Evolutionary conservation across 1,284 basidiomycete genomes (phyloP).

Genomic region (Puccinia novopanici): DNA sequence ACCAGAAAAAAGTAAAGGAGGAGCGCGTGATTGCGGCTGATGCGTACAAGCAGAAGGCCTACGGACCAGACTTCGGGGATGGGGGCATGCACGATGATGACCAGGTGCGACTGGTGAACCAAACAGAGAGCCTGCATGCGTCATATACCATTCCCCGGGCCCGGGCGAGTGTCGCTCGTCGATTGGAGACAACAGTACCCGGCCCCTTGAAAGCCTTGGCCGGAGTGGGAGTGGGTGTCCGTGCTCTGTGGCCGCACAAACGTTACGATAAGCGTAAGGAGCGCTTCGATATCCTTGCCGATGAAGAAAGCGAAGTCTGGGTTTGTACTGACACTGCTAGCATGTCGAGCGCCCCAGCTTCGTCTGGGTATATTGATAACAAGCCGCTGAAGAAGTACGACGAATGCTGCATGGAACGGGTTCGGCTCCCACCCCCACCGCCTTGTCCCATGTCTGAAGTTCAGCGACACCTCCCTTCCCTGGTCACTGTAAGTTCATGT

Average conservation of each 20-base stretch:
- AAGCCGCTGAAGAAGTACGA: conserved; percentile 14
- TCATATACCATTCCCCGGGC: conserved; percentile 1
- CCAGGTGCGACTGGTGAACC: conserved; percentile 26
- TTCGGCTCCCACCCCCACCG: conserved; percentile 31
- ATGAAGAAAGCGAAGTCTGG: conserved; percentile 49
- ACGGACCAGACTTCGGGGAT: conserved; percentile 31
- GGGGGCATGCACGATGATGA: neutral
- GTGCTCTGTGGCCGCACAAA: conserved; percentile 22
- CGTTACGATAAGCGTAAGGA: conserved; percentile 9
- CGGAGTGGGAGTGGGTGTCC: conserved; percentile 22
- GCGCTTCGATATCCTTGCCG: conserved; percentile 49
- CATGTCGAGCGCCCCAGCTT: neutral
- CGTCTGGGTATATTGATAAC: neutral
- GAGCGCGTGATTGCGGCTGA: conserved; percentile 18
- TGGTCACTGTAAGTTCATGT: conserved; percentile 40
- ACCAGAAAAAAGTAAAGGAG: conserved; percentile 29
- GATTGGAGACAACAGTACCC: neutral
- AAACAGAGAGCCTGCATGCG: conserved; percentile 32
- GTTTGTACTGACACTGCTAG: conserved; percentile 6
- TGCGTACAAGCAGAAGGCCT: conserved; percentile 33
- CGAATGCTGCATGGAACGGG: conserved; percentile 30
- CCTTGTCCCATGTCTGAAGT: conserved; percentile 22
- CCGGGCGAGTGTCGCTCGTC: neutral
- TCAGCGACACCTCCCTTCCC: conserved; percentile 1
- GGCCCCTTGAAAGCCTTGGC: conserved; percentile 34